phyloP scores from a whole-genome alignment of 2,329 filamentous ascomycete genomes.

The Diplocarpon rosae region DNA sequence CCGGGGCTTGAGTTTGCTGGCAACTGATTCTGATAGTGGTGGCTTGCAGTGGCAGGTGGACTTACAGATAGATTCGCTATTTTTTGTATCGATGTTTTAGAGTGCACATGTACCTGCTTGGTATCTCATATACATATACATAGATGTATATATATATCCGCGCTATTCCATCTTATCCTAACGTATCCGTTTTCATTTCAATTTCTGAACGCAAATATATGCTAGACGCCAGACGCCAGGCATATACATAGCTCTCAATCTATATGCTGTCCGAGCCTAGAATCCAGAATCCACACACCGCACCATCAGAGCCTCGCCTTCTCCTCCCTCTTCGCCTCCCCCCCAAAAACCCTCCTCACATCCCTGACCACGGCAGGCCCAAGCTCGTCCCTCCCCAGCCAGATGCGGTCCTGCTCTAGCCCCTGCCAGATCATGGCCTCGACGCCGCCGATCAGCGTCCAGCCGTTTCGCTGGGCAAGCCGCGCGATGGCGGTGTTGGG shows the following conservation, averaged over 20 bases:
- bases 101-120: background rate
- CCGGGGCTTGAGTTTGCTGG: slow-evolving; percentile 35
- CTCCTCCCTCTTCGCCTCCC: slow-evolving; percentile 8
- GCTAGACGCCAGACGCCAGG: too few relatives aligned
- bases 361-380: slow-evolving; percentile 37
- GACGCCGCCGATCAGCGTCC: slow-evolving; percentile 20
- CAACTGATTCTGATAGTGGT: too few relatives aligned
- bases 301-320: too few relatives aligned
- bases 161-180: background rate
- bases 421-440: slow-evolving; percentile 27
- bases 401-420: slow-evolving; percentile 23
- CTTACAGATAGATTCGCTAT: too few relatives aligned
- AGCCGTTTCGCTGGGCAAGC: slow-evolving; percentile 12
- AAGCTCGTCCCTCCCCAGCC: slow-evolving; percentile 47
- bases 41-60: background rate
- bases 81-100: background rate
- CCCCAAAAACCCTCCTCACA: slow-evolving; percentile 42
- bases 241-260: too few relatives aligned
- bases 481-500: slow-evolving; percentile 22
- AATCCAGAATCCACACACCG: too few relatives aligned
- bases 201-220: too few relatives aligned
- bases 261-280: too few relatives aligned
- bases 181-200: background rate
- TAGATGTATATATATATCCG: background rate
- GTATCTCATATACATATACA: too few relatives aligned